These are phyloP conservation scores for Nicotiana knightiana DNA, from an alignment of 257 asterid genomes.

Conservation along the genomic window DNA sequence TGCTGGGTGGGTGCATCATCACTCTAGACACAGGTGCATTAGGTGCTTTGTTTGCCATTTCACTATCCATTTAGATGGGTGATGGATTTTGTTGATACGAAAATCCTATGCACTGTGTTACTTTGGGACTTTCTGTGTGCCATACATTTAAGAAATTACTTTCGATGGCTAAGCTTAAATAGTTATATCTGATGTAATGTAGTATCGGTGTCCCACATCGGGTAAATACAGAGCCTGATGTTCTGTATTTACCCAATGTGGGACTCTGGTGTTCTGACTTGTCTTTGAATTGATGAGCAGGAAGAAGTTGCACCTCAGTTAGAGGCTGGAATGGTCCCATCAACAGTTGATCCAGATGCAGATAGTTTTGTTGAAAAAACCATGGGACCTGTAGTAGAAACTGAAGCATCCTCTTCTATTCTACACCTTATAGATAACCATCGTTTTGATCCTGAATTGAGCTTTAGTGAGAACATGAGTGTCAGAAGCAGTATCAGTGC, in stretches of 20 bases:
- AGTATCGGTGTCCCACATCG: not conserved
- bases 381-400: conserved; percentile 89
- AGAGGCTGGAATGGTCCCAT: conserved; percentile 91
- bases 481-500: conserved; percentile 81
- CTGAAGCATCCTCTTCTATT: conserved; percentile 95
- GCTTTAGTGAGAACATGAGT: conserved; percentile 85
- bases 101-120: not conserved
- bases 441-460: conserved; percentile 65
- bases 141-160: not conserved
- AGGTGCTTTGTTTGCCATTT: not conserved
- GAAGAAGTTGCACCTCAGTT: conserved; percentile 99
- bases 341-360: conserved; percentile 96
- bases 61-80: not conserved
- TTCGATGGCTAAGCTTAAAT: not conserved
- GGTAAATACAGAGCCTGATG: not conserved
- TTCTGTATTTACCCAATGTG: not conserved
- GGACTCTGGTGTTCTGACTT: conserved; percentile 5
- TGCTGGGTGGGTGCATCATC: not conserved
- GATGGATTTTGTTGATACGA: not conserved
- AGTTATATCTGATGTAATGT: not conserved
- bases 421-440: conserved; percentile 69
- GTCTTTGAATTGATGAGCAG: conserved; percentile 36
- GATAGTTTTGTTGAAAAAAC: conserved; percentile 55
- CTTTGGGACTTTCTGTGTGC: not conserved
- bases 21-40: not conserved